Percentiles rank a stretch among this genome's conserved stretches.
phyloP scores from a whole-genome alignment of 257 asterid species.

The Rubia yunnanensis region DNA sequence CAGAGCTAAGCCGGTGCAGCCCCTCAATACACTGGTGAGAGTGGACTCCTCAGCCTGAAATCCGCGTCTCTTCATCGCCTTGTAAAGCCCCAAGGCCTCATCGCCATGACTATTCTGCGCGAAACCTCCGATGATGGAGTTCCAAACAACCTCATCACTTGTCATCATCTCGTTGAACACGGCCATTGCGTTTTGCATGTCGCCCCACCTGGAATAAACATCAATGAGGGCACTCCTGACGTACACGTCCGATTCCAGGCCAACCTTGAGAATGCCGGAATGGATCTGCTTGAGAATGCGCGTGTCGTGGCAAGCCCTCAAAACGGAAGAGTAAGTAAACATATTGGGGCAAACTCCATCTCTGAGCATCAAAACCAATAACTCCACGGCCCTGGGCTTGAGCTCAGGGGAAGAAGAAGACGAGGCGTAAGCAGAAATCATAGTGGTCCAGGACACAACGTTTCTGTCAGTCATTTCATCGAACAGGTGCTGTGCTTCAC shows the following conservation, averaged over 20 bases:
- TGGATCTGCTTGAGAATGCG: slow-evolving; percentile 49
- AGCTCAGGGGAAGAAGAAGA: slow-evolving; percentile 20
- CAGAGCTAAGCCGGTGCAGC: slow-evolving; percentile 78
- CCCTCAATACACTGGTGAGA: slow-evolving; percentile 72
- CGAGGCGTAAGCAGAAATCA: slow-evolving; percentile 62
- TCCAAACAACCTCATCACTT: slow-evolving; percentile 73
- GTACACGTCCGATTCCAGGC: slow-evolving; percentile 77
- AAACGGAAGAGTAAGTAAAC: slow-evolving; percentile 83
- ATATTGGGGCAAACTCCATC: slow-evolving; percentile 74
- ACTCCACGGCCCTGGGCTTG: slow-evolving; percentile 44
- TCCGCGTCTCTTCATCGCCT: slow-evolving; percentile 62
- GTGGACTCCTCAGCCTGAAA: slow-evolving; percentile 56
- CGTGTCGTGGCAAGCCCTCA: slow-evolving; percentile 61
- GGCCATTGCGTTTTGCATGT: slow-evolving; percentile 29
- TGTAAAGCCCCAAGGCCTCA: slow-evolving; percentile 60
- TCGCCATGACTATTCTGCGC: slow-evolving; percentile 85
- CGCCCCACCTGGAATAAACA: slow-evolving; percentile 59
- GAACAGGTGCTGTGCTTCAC: slow-evolving; percentile 56
- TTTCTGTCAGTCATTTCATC: slow-evolving; percentile 58
- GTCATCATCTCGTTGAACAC: slow-evolving; percentile 68
- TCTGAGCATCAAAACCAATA: slow-evolving; percentile 65
- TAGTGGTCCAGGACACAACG: slow-evolving; percentile 74
- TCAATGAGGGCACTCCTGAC: slow-evolving; percentile 85
- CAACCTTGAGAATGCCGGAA: slow-evolving; percentile 59
- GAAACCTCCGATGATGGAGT: slow-evolving; percentile 76